Conservation (phyloP, 225 moss, liverwort and hornwort species). For the Marchantia paleacea region DNA sequence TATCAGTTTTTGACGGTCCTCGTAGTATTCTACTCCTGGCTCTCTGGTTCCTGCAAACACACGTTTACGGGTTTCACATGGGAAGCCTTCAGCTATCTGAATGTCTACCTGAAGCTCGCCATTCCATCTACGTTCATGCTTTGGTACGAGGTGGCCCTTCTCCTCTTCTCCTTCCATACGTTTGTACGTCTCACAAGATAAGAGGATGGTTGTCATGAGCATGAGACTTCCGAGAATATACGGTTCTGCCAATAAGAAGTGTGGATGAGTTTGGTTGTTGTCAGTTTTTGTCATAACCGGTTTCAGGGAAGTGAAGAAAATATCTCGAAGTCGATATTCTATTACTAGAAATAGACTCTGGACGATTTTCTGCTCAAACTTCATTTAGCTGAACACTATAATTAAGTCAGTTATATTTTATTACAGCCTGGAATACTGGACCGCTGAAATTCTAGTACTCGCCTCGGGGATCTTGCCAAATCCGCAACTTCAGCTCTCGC, state of each 20-base stretch:
- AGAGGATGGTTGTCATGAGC: background rate
- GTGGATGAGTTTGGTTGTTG: background rate
- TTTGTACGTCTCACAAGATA: background rate
- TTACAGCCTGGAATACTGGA: conserved; percentile 74
- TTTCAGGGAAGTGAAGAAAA: too few relatives aligned
- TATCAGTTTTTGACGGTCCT: conserved; percentile 55
- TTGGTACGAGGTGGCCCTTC: conserved; percentile 42
- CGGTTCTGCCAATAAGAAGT: background rate
- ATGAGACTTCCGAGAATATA: background rate
- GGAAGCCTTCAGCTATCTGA: conserved; percentile 56
- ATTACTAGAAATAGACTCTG: too few relatives aligned
- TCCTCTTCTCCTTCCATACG: background rate
- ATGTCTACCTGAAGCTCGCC: conserved; percentile 54
- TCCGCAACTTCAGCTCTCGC: conserved; percentile 66
- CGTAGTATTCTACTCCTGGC: conserved; percentile 46
- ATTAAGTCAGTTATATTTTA: background rate
- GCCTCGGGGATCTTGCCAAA: conserved; percentile 57
- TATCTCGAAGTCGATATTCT: too few relatives aligned
- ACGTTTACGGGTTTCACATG: conserved; percentile 63
- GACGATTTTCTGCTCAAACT: too few relatives aligned
- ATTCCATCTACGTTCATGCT: conserved; percentile 72
- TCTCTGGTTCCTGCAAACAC: conserved; percentile 46
- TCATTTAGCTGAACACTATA: background rate
- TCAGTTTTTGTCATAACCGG: too few relatives aligned
- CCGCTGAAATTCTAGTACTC: conserved; percentile 58